Conservation (phyloP, 768 basidiomycete species). For the Hemileccinum impolitum region DNA sequence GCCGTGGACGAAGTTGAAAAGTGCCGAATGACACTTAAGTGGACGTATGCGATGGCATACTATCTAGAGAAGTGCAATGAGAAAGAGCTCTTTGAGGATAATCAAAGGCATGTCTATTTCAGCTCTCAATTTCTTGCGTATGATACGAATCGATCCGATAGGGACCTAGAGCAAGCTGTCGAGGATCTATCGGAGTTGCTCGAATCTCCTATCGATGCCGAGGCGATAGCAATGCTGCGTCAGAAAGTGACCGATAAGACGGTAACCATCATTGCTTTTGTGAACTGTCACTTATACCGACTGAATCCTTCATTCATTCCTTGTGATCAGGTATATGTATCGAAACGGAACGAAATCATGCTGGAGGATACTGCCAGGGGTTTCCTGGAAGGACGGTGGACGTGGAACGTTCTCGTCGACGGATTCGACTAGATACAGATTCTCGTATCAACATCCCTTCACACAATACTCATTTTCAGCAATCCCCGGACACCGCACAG, state of each 20-base stretch:
- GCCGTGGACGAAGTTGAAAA: conserved; percentile 90
- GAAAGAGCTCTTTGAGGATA: conserved; percentile 96
- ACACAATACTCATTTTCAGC: not conserved
- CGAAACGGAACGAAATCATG: conserved; percentile 93
- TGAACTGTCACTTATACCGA: not conserved
- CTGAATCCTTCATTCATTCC: not conserved
- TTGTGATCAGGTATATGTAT: conserved; percentile 73
- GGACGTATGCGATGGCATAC: conserved; percentile 99
- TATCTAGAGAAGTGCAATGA: conserved; percentile 87
- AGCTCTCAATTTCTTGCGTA: not conserved
- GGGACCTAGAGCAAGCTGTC: conserved; percentile 92
- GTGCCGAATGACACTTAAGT: conserved; percentile 94
- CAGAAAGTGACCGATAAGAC: conserved; percentile 97
- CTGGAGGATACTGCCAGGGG: conserved; percentile 92
- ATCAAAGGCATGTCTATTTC: conserved; percentile 65
- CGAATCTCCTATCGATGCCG: conserved; percentile 87
- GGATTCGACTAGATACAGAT: conserved; percentile 56
- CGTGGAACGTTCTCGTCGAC: conserved; percentile 70
- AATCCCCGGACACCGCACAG: conserved; percentile 1
- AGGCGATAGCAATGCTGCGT: conserved; percentile 73
- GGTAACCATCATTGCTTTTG: conserved; percentile 39
- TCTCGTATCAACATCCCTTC: not conserved
- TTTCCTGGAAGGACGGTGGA: conserved; percentile 83
- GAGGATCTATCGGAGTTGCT: conserved; percentile 92
- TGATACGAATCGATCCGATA: conserved; percentile 24